phyloP scores from a whole-genome alignment of 1,139 yeast genomes.

The Zhuliangozyma blackwelliae region DNA sequence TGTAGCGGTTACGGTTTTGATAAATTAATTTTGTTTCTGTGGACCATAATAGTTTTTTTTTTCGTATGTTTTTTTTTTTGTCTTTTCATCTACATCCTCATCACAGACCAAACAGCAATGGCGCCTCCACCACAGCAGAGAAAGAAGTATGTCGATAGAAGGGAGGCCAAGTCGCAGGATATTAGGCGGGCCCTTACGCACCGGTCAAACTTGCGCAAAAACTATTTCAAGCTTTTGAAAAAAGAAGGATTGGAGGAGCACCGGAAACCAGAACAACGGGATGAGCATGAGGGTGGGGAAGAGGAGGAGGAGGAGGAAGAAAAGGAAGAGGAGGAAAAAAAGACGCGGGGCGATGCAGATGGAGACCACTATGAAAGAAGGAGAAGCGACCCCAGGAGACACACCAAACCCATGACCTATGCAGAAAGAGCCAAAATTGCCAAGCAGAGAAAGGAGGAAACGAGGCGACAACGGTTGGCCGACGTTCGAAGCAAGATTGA shows the following conservation, averaged over 20 bases:
- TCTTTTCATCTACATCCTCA: no score
- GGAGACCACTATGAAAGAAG: no score
- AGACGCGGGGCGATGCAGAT: conserved; percentile 4
- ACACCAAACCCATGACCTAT: conserved; percentile 25
- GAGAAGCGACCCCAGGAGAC: conserved; percentile 7
- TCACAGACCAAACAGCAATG: not conserved
- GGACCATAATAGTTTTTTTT: no score
- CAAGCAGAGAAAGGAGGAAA: conserved; percentile 39
- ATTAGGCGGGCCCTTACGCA: conserved; percentile 75
- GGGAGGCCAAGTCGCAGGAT: conserved; percentile 46
- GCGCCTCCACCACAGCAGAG: conserved; percentile 1
- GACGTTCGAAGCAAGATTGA: conserved; percentile 22
- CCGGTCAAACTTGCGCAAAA: conserved; percentile 77
- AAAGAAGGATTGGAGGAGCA: conserved; percentile 48
- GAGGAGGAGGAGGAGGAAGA: conserved; percentile 1
- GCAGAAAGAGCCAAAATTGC: conserved; percentile 47
- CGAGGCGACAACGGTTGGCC: conserved; percentile 27
- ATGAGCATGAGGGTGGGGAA: not conserved
- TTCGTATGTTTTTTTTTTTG: no score
- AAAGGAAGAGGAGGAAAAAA: conserved; percentile 14
- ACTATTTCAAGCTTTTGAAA: conserved; percentile 75
- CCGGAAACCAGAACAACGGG: conserved; percentile 6
- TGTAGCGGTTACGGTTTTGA: no score
- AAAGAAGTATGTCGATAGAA: conserved; percentile 30
- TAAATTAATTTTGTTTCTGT: no score